Base-by-base conservation (phyloP, 2,329 filamentous ascomycete species). In the Nigrospora osmanthi region DNA sequence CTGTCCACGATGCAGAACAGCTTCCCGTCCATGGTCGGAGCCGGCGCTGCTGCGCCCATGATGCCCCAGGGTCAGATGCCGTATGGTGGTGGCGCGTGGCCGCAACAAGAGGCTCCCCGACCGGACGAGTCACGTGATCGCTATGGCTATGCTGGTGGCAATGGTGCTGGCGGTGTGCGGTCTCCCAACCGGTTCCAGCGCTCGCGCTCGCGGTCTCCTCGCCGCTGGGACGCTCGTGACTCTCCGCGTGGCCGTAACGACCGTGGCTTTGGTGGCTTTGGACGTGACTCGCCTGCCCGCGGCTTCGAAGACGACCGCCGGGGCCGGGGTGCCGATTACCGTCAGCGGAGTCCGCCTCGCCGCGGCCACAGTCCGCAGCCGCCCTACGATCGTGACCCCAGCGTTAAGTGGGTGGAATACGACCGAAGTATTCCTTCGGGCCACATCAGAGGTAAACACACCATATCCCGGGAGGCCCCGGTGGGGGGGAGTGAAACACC, bases 311-410 rank as follows among this genome's bases (percentile, higher is more conserved):
- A 70, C 50, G 75, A 77, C 41, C 72, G 73, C 51, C 66, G 73
- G 43, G 73, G 76, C 35, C 74, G 80, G 49, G 75, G 73, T 47
- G 69, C 75, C 44, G 81, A 89, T 35, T 96, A 95, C 68, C 87
- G 91, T 52, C 89, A 96, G 62, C 87, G 93, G 59, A 95, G 87
- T 58, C 89, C 90, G 38, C 74, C 80, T 46, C 82, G 84, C 51
- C 80, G 81, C 56, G 80, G 78, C 47, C 77, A 76, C 52, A 83
- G 85, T 58, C 74, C 81, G 46, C 77, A 72, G 50, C 78, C 80
- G 47, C 60, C 69, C 48, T 67, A 67, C 50, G 54, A 55, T 40
- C 62, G 61, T 36, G 54, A 62, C 36, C 60, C 62, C 4, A 43
- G 49, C 37, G 55, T 66, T 39, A 95, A 94, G 67, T 88, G 82